Evolutionary conservation across 192 early-diverging fungal species (phyloP), one percentile per base, ranked within the genome.

Genomic region (Radiomyces spectabilis): DNA sequence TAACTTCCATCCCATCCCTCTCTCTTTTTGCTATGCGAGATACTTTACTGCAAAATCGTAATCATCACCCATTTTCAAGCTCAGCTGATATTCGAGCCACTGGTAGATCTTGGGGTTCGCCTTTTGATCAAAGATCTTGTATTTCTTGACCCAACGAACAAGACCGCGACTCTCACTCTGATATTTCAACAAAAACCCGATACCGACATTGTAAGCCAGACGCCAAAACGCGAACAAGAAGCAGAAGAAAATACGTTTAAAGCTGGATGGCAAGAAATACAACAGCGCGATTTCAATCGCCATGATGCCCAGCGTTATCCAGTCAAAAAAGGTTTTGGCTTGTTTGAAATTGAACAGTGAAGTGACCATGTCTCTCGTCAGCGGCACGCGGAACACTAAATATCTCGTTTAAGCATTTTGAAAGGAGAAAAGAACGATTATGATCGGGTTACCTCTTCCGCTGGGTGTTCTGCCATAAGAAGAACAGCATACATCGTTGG

Each of bases 221-320:
- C 94, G 80, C 92, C 93, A 97, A 54, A 89, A 87, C 5, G 86
- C 47, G 66, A 94, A 93, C n/a, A 87, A 57, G 3, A 69, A 53
- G 52, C 93, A 44, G 61, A 90, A 90, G 37, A 86, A 52, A 46
- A 44, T 31, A 48, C 10, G 71, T 77, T 51, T 69, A 68, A 52
- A 75, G 52, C 1, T 53, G 63, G 48, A 74, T 50, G 31, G 83
- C 73, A 62, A 85, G 57, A 10, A 71, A 51, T 24, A 89, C 44
- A 83, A 81, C 40, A 87, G 61, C n/a, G 76, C 41, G 56, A 84
- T 60, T 41, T 83, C 77, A 10, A 72, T 53, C 40, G 71, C 67
- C 51, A 89, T 81, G n/a, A 76, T 69, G 25, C 57, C 66, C 34
- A 88, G 55, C 22, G 80, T 86, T 32, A 79, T 21, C 27, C 76